These are phyloP conservation scores for Dimargaris cristalligena DNA, from an alignment of 192 early-diverging fungal species.

Conservation along the genomic window DNA sequence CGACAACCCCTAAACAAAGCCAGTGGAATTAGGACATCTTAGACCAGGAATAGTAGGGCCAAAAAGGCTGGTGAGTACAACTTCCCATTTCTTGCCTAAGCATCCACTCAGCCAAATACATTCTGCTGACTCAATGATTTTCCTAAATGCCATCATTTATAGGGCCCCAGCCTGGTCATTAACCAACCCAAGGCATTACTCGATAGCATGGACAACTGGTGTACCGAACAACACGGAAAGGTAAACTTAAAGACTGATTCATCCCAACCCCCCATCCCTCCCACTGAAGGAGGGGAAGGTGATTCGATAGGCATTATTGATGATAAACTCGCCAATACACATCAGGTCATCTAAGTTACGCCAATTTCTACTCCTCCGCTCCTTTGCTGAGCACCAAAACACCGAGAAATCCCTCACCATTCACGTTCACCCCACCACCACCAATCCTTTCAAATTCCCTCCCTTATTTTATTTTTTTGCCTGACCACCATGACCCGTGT, in stretches of 20 bases:
- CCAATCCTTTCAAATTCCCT: no score
- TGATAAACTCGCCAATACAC: not conserved
- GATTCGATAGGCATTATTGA: slow-evolving; percentile 2
- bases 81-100: not conserved
- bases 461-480: no score
- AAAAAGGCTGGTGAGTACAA: not conserved
- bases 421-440: no score
- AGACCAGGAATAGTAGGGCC: not conserved
- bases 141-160: not conserved
- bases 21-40: not conserved
- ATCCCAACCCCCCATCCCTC: no score
- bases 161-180: slow-evolving; percentile 56
- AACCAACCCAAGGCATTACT: slow-evolving; percentile 54
- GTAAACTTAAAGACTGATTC: slow-evolving; percentile 30
- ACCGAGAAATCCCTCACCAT: no score
- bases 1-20: not conserved
- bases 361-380: not conserved
- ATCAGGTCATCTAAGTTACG: not conserved
- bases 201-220: slow-evolving; percentile 87
- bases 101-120: not conserved
- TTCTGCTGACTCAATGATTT: not conserved
- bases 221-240: slow-evolving; percentile 64
- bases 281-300: not conserved
- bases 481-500: no score
- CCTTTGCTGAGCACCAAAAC: no score